A percentile compares a stretch with the other conserved stretches of the same genome.
phyloP scores from a whole-genome alignment of 2,329 filamentous ascomycete genomes.

The Xylaria sp. region DNA sequence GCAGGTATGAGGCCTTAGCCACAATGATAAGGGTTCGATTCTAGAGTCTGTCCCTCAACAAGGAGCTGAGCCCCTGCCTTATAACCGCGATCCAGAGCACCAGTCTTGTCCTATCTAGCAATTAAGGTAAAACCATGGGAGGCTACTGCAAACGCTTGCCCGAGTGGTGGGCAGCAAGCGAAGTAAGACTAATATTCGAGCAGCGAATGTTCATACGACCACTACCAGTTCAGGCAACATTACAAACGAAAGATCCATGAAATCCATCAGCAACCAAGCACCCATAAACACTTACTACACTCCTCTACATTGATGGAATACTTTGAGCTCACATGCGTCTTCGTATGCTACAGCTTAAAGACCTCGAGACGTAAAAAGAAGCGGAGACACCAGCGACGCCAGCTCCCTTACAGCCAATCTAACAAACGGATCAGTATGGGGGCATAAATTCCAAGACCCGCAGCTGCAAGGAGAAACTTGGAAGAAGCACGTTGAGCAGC shows the following conservation, averaged over 20 bases:
- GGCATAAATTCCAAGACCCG: background rate
- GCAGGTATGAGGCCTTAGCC: background rate
- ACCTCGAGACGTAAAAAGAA: background rate
- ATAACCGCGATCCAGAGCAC: background rate
- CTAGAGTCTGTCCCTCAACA: background rate
- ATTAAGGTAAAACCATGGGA: no score
- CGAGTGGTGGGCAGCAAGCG: background rate
- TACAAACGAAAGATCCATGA: background rate
- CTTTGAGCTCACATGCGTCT: background rate
- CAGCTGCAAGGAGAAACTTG: background rate
- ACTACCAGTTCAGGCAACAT: background rate
- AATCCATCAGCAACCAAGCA: background rate
- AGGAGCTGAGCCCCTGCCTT: background rate
- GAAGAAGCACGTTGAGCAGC: background rate
- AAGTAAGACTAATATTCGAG: background rate
- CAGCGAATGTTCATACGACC: background rate
- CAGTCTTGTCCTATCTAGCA: background rate
- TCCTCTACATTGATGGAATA: background rate
- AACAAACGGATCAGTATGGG: background rate
- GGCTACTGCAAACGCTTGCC: background rate
- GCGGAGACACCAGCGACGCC: background rate
- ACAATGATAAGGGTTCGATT: background rate
- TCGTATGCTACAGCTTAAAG: background rate
- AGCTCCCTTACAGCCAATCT: background rate
- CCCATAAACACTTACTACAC: background rate